phyloP scores from a whole-genome alignment of 2,329 filamentous ascomycete species.

The Coniochaeta sp. region DNA sequence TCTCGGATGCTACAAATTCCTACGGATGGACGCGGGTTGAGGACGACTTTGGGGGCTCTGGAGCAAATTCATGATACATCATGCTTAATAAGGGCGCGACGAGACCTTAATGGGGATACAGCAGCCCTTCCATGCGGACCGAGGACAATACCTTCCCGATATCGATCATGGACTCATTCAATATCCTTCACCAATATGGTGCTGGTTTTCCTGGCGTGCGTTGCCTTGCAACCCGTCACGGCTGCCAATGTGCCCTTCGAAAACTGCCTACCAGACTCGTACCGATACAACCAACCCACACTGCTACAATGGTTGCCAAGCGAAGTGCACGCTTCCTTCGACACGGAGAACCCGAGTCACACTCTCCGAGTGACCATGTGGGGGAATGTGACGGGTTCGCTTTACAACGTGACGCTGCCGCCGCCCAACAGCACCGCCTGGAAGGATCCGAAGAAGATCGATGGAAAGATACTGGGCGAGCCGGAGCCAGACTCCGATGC shows the following conservation, averaged over 20 bases:
- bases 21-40: not conserved
- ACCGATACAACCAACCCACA: slow-evolving; percentile 46
- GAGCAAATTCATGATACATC: not conserved
- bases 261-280: slow-evolving; percentile 68
- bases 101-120: not conserved
- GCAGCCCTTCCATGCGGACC: not conserved
- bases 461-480: slow-evolving; percentile 70
- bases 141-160: not conserved
- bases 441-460: slow-evolving; percentile 50
- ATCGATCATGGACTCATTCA: not conserved
- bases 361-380: slow-evolving; percentile 73
- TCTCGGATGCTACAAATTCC: not conserved
- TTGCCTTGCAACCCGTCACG: slow-evolving; percentile 33
- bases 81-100: not conserved
- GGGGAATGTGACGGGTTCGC: slow-evolving; percentile 81
- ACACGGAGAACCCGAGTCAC: slow-evolving; percentile 51
- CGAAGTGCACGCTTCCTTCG: slow-evolving; percentile 68
- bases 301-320: slow-evolving; percentile 75
- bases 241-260: slow-evolving; percentile 70
- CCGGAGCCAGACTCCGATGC: slow-evolving; percentile 36
- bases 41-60: not conserved
- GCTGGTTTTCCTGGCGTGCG: slow-evolving; percentile 29
- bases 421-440: slow-evolving; percentile 51
- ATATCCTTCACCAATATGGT: slow-evolving; percentile 17
- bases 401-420: slow-evolving; percentile 51